These are phyloP conservation scores for Agrocybe praecox DNA, from an alignment of 768 basidiomycete genomes.

Conservation along the genomic window DNA sequence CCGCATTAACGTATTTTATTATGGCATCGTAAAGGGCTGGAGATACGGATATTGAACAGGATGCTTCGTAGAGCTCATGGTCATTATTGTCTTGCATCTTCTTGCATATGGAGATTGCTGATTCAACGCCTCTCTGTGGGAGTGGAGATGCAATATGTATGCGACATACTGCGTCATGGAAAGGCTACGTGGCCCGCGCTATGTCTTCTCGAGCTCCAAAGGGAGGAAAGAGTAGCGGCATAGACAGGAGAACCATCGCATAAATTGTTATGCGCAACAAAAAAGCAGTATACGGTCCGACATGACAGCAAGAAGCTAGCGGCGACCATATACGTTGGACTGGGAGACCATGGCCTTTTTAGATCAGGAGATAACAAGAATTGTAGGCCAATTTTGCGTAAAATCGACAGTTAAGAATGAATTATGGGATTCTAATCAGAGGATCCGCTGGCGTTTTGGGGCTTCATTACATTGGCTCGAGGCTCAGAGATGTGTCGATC, in stretches of 20 bases:
- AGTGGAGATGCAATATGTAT: background rate
- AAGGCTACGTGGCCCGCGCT: conserved; percentile 15
- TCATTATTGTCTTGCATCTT: conserved; percentile 3
- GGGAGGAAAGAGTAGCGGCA: conserved; percentile 10
- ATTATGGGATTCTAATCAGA: too few relatives aligned
- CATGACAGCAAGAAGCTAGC: conserved; percentile 13
- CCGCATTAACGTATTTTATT: conserved; percentile 12
- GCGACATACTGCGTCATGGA: conserved; percentile 10
- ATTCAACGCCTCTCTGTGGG: conserved; percentile 11
- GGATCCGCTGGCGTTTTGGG: too few relatives aligned
- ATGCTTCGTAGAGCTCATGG: conserved; percentile 8
- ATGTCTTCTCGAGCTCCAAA: conserved; percentile 13
- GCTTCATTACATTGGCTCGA: too few relatives aligned
- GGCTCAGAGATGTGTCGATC: too few relatives aligned
- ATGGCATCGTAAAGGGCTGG: conserved; percentile 1
- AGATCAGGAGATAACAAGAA: conserved; percentile 1
- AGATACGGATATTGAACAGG: conserved; percentile 7
- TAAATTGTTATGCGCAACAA: background rate
- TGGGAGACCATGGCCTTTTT: background rate
- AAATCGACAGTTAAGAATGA: too few relatives aligned
- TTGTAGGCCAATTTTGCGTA: background rate
- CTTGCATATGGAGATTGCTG: conserved; percentile 8
- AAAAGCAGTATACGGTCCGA: conserved; percentile 15
- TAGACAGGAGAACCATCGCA: background rate
- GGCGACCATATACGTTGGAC: conserved; percentile 4